phyloP scores from a whole-genome alignment of 2,329 filamentous ascomycete species.

The Fusarium xylarioides region DNA sequence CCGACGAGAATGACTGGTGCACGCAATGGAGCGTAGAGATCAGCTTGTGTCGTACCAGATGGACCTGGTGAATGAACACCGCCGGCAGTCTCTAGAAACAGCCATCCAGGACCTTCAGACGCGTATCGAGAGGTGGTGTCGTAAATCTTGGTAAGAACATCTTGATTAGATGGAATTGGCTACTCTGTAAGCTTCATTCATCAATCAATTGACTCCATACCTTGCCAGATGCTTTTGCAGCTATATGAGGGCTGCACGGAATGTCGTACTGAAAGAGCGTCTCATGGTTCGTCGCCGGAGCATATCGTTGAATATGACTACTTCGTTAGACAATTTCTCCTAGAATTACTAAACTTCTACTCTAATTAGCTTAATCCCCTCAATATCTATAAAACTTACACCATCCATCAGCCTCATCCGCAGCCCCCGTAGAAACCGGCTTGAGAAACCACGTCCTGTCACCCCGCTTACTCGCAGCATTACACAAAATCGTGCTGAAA shows the following conservation, averaged over 20 bases:
- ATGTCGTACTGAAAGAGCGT: constrained; percentile 78
- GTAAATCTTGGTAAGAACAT: constrained; percentile 60
- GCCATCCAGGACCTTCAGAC: constrained; percentile 62
- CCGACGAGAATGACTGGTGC: constrained; percentile 78
- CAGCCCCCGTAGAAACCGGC: constrained; percentile 80
- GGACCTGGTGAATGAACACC: constrained; percentile 83
- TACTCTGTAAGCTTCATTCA: constrained; percentile 38
- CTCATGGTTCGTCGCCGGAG: constrained; percentile 56
- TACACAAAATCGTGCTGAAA: constrained; percentile 76
- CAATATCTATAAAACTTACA: constrained; percentile 47
- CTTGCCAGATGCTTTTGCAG: constrained; percentile 61
- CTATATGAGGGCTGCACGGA: constrained; percentile 81
- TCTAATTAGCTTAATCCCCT: not conserved
- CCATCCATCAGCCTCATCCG: constrained; percentile 75
- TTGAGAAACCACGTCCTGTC: constrained; percentile 75
- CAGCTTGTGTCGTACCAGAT: constrained; percentile 78
- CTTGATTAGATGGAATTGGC: constrained; percentile 60
- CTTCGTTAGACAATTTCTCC: not conserved
- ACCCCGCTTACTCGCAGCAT: constrained; percentile 60
- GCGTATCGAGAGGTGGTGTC: constrained; percentile 48
- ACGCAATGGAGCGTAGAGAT: constrained; percentile 79
- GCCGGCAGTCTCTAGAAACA: constrained; percentile 83
- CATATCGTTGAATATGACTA: constrained; percentile 71
- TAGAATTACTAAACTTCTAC: not conserved
- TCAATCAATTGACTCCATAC: constrained; percentile 38